phyloP scores from a whole-genome alignment of 169 alveolate species.

The Plasmodium blacklocki region DNA sequence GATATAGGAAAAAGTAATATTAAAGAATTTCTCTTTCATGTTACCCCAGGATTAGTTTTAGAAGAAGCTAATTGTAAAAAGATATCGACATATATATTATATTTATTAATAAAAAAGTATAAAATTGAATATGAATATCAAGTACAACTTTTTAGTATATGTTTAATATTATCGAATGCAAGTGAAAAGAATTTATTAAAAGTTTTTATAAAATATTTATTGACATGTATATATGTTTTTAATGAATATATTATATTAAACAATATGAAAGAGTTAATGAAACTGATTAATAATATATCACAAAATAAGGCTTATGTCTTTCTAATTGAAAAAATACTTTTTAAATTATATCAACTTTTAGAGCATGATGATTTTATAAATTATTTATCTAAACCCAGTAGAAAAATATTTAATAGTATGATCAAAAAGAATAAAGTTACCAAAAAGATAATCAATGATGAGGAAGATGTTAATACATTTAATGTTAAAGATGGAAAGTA shows the following conservation, averaged over 20 bases:
- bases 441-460: constrained; percentile 1
- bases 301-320: constrained; percentile 7
- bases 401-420: constrained; percentile 6
- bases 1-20: constrained; percentile 35
- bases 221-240: constrained; percentile 24
- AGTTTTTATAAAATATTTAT: constrained; percentile 38
- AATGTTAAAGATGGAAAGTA: not conserved
- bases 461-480: not conserved
- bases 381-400: not conserved
- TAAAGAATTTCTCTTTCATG: constrained; percentile 21
- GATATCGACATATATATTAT: constrained; percentile 31
- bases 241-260: constrained; percentile 23
- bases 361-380: constrained; percentile 2
- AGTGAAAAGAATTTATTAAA: constrained; percentile 34
- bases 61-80: constrained; percentile 55
- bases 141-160: constrained; percentile 34
- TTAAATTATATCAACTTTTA: constrained; percentile 16
- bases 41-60: constrained; percentile 72
- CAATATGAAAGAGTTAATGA: constrained; percentile 24
- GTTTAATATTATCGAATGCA: constrained; percentile 18
- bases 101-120: constrained; percentile 52
- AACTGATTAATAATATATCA: constrained; percentile 27
- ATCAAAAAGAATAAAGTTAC: not conserved
- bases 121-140: constrained; percentile 52
- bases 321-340: constrained; percentile 30